phyloP scores from a whole-genome alignment of 1,284 basidiomycete species.

The Trichosporon coremiiforme region DNA sequence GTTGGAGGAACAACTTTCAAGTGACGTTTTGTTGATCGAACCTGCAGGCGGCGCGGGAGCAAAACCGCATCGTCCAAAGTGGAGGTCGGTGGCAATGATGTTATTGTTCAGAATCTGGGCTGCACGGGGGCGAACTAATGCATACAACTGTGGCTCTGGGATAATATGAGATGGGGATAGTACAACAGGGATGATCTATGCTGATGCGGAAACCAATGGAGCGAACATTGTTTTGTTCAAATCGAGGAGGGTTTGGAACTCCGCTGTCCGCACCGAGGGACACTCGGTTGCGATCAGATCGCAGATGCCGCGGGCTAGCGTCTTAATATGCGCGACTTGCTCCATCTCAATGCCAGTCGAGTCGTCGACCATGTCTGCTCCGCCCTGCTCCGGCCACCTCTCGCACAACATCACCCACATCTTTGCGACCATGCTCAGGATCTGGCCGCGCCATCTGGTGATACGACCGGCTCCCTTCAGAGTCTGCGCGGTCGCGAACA shows the following conservation, averaged over 20 bases:
- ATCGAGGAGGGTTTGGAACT: constrained; percentile 26
- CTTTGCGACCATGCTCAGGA: constrained; percentile 46
- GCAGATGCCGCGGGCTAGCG: constrained; percentile 25
- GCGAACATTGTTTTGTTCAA: constrained; percentile 30
- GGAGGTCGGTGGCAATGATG: constrained; percentile 13
- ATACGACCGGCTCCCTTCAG: constrained; percentile 40
- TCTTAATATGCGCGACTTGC: constrained; percentile 13
- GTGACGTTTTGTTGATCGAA: constrained; percentile 20
- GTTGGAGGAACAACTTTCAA: constrained; percentile 15
- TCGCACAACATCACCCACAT: constrained; percentile 45
- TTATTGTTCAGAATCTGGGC: neutral
- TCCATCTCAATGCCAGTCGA: neutral
- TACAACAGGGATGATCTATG: constrained; percentile 2
- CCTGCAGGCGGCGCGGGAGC: constrained; percentile 8
- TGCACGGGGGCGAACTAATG: neutral
- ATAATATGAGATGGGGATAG: neutral
- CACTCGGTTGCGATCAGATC: constrained; percentile 25
- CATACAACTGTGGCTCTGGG: neutral
- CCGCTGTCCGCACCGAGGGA: constrained; percentile 26
- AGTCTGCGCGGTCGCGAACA: constrained; percentile 38
- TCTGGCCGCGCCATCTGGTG: constrained; percentile 52
- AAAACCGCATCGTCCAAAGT: constrained; percentile 1
- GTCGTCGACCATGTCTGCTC: neutral
- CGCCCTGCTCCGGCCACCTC: constrained; percentile 23
- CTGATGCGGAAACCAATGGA: constrained; percentile 24